Percentiles rank a stretch among this genome's conserved stretches.
Conservation (phyloP, 2,329 filamentous ascomycete genomes). For the Aspergillus persii region DNA sequence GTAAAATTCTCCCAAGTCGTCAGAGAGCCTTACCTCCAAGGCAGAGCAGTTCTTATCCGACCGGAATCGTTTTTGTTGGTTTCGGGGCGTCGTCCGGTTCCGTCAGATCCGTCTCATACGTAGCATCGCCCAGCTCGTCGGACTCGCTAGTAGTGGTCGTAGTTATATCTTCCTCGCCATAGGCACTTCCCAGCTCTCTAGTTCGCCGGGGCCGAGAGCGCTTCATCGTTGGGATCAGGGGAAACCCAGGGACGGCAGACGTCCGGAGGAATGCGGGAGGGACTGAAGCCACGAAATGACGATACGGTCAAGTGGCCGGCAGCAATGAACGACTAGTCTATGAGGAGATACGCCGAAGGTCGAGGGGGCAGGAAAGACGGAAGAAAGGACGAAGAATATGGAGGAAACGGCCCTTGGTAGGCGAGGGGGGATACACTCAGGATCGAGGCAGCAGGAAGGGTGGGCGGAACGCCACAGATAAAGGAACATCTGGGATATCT, state of each 20-base stretch:
- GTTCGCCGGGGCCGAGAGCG: background rate
- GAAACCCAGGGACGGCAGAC: background rate
- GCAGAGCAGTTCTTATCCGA: background rate
- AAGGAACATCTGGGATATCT: background rate
- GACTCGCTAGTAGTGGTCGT: background rate
- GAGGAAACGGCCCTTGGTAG: background rate
- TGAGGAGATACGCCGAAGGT: no score
- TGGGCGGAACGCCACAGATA: no score
- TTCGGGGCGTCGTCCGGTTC: background rate
- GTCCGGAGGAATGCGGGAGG: no score
- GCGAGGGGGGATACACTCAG: no score
- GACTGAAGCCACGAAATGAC: no score
- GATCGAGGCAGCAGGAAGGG: no score
- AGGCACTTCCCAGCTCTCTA: background rate
- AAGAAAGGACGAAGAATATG: background rate
- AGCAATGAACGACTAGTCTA: no score
- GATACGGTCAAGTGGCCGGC: no score
- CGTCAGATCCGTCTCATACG: background rate
- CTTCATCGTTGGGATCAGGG: background rate
- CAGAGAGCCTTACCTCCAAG: background rate
- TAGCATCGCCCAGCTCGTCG: background rate
- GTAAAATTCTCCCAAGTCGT: slow-evolving; percentile 2
- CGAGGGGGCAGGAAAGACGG: no score
- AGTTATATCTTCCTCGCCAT: background rate
- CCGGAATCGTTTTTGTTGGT: background rate